Evolutionary conservation across 306 rosid species (phyloP).

Genomic region (Acacia acuminata): DNA sequence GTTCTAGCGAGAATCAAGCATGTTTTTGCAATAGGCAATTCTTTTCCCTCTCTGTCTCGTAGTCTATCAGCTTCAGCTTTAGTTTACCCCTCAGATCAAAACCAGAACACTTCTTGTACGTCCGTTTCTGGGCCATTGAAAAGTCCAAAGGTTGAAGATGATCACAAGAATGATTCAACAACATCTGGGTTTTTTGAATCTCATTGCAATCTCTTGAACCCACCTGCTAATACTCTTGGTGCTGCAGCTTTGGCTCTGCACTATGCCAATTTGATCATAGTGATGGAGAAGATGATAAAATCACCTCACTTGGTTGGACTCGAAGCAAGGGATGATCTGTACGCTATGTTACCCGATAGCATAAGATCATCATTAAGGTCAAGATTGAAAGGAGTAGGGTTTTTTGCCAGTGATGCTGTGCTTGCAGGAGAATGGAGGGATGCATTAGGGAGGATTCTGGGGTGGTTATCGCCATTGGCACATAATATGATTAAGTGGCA

Average conservation of each 20-base stretch:
- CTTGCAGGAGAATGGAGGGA: conserved; percentile 89
- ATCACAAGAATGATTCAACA: conserved; percentile 1
- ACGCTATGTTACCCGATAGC: conserved; percentile 72
- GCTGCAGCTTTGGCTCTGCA: conserved; percentile 77
- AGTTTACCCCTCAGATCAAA: conserved; percentile 75
- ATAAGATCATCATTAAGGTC: conserved; percentile 54
- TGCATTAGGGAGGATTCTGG: conserved; percentile 76
- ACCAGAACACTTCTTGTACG: conserved; percentile 25
- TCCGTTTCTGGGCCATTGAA: conserved; percentile 54
- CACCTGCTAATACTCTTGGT: conserved; percentile 65
- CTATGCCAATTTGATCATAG: conserved; percentile 78
- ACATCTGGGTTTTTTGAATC: conserved; percentile 59
- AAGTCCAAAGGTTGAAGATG: conserved; percentile 24
- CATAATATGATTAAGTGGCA: conserved; percentile 99
- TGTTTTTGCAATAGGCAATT: conserved; percentile 67
- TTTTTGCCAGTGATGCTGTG: conserved; percentile 72
- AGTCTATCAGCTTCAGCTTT: conserved; percentile 72
- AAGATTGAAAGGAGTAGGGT: conserved; percentile 76
- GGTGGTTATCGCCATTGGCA: conserved; percentile 92
- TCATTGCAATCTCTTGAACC: conserved; percentile 58
- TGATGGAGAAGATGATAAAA: conserved; percentile 95
- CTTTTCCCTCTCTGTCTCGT: conserved; percentile 53
- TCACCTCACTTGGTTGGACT: conserved; percentile 83
- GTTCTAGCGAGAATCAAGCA: conserved; percentile 70
- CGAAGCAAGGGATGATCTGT: conserved; percentile 88